Percentiles rank a stretch among this genome's conserved stretches.
phyloP scores from a whole-genome alignment of 2,329 filamentous ascomycete species.

The Beauveria rudraprayagi region DNA sequence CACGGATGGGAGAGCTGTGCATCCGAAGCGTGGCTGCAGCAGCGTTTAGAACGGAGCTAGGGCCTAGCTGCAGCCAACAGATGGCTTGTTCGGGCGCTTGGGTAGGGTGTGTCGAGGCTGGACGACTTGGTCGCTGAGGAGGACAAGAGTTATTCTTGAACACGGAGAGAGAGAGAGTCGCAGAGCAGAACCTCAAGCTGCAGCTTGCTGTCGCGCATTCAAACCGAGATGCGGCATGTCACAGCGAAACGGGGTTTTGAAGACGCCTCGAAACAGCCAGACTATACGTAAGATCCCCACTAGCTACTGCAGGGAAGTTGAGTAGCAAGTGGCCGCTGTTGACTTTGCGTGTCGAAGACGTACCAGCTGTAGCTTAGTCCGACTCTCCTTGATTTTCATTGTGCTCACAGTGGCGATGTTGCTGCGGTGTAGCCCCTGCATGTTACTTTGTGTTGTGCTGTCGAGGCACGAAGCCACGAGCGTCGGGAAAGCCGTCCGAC shows the following conservation, averaged over 20 bases:
- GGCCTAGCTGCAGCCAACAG: neutral
- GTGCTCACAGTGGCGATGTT: neutral
- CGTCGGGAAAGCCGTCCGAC: neutral
- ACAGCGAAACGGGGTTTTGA: neutral
- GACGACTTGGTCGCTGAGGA: neutral
- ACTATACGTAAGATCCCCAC: too few species aligned
- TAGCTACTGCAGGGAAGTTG: too few species aligned
- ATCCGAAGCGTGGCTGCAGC: constrained; percentile 3
- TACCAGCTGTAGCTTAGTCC: neutral
- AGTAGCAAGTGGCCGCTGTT: neutral
- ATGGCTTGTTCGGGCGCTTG: neutral
- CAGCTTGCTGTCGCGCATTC: neutral
- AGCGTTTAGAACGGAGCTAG: constrained; percentile 1
- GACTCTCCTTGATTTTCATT: neutral
- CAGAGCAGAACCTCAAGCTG: neutral
- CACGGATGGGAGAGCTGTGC: neutral
- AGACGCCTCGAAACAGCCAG: neutral
- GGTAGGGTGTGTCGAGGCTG: neutral
- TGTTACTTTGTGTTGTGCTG: neutral
- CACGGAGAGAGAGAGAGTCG: neutral
- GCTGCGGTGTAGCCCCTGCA: neutral
- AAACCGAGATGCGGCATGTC: neutral
- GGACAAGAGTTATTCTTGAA: neutral
- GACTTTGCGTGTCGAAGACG: neutral
- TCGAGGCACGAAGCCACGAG: neutral